A percentile compares a stretch with the other conserved stretches of the same genome.
Evolutionary conservation across 352 stramenopile genomes (phyloP).

Genomic region (Peronosclerospora sorghi): DNA sequence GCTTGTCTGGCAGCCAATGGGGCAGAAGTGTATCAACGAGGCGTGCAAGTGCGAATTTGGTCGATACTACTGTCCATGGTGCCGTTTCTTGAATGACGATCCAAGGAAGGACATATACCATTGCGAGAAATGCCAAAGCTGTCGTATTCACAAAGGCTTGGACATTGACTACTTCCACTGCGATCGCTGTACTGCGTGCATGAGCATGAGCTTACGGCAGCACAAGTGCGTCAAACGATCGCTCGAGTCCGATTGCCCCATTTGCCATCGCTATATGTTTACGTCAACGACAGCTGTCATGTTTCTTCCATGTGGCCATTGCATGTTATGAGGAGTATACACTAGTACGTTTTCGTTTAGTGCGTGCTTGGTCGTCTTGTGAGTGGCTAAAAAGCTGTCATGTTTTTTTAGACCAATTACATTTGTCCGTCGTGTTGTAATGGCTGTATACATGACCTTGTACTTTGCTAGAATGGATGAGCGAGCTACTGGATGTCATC

Average conservation of each 20-base stretch:
- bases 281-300: slow-evolving; percentile 91
- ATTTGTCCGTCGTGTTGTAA: slow-evolving; percentile 93
- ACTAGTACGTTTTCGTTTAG: slow-evolving; percentile 41
- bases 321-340: slow-evolving; percentile 94
- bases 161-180: slow-evolving; percentile 97
- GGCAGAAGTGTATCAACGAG: slow-evolving; percentile 46
- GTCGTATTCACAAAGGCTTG: slow-evolving; percentile 88
- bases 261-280: slow-evolving; percentile 94
- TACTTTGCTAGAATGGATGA: slow-evolving; percentile 84
- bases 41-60: slow-evolving; percentile 76
- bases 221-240: slow-evolving; percentile 93
- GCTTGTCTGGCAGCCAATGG: slow-evolving; percentile 53
- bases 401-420: slow-evolving; percentile 69
- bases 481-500: slow-evolving; percentile 66
- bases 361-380: neutral
- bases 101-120: slow-evolving; percentile 92
- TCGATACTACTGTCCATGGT: slow-evolving; percentile 91
- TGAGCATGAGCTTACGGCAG: slow-evolving; percentile 84
- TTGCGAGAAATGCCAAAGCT: slow-evolving; percentile 97
- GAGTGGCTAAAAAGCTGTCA: too few species aligned
- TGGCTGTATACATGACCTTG: slow-evolving; percentile 88
- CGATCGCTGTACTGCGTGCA: slow-evolving; percentile 96
- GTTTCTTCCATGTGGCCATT: slow-evolving; percentile 91
- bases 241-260: slow-evolving; percentile 91
- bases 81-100: slow-evolving; percentile 93